Evolutionary conservation across 129 eudicot genomes (phyloP).

Genomic region (Centrapalus pauciflorus): DNA sequence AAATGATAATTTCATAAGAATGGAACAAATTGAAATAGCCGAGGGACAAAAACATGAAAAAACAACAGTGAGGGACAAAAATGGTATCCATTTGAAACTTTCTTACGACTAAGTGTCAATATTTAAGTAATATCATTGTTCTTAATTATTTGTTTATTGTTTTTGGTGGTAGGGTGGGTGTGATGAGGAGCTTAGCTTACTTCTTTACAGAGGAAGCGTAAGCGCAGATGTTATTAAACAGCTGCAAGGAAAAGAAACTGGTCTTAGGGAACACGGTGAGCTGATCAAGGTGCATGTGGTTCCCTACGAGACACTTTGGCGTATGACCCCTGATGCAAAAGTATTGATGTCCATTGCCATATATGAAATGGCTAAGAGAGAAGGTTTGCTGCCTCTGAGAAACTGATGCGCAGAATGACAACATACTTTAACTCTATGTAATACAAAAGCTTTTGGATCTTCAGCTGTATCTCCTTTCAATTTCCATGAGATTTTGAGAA

Average conservation of each 20-base stretch:
- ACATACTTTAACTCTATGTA: too few relatives aligned
- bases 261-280: conserved; percentile 88
- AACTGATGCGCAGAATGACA: conserved; percentile 5
- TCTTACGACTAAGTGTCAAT: too few relatives aligned
- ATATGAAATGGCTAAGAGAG: conserved; percentile 93
- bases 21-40: too few relatives aligned
- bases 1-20: too few relatives aligned
- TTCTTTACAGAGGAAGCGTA: conserved; percentile 72
- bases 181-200: conserved; percentile 86
- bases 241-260: conserved; percentile 88
- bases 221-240: conserved; percentile 55
- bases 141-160: background rate
- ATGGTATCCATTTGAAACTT: too few relatives aligned
- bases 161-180: conserved; percentile 72
- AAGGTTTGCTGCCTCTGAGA: conserved; percentile 50
- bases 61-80: too few relatives aligned
- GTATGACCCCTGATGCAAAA: conserved; percentile 87
- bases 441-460: too few relatives aligned
- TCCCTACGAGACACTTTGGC: conserved; percentile 81
- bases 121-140: too few relatives aligned
- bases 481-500: background rate
- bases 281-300: conserved; percentile 81
- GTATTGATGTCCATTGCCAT: conserved; percentile 81
- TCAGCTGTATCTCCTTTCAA: too few relatives aligned
- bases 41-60: too few relatives aligned